Conservation (phyloP, 2,329 filamentous ascomycete genomes). For the Pseudomassariella vexata region DNA sequence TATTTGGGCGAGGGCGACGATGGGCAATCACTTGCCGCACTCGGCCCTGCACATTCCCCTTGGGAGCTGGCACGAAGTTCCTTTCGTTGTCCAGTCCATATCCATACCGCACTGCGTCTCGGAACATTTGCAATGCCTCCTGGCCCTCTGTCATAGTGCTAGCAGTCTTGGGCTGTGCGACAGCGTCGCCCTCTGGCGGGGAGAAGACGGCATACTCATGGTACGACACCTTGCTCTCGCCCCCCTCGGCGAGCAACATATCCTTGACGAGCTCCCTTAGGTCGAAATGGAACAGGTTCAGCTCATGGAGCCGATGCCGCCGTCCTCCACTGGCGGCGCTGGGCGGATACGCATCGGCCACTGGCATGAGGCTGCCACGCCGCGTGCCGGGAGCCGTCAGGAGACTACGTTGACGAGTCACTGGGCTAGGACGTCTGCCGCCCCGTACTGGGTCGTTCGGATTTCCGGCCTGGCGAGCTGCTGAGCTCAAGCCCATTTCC, state of each 20-base stretch:
- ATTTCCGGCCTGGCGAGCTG: too few species aligned
- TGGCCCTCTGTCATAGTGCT: constrained; percentile 22
- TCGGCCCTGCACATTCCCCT: constrained; percentile 19
- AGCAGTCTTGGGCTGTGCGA: constrained; percentile 16
- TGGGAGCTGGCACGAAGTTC: constrained; percentile 18
- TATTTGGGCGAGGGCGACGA: constrained; percentile 12
- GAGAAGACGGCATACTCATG: constrained; percentile 24
- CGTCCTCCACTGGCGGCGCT: not conserved
- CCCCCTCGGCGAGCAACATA: constrained; percentile 14
- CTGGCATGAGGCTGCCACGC: constrained; percentile 19
- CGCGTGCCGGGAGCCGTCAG: constrained; percentile 17
- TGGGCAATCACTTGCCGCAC: constrained; percentile 22
- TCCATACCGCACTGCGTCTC: constrained; percentile 16
- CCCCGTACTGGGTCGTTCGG: too few species aligned
- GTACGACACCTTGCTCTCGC: constrained; percentile 20
- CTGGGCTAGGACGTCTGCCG: constrained; percentile 8
- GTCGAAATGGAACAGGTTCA: constrained; percentile 23
- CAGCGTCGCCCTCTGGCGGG: constrained; percentile 11
- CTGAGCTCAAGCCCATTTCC: too few species aligned
- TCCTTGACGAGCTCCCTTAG: constrained; percentile 19
- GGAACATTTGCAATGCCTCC: constrained; percentile 21
- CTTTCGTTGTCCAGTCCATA: constrained; percentile 21
- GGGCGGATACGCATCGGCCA: constrained; percentile 1
- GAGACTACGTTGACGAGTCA: not conserved
- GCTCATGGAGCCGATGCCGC: constrained; percentile 8